Evolutionary conservation across 2,329 filamentous ascomycete species (phyloP).

Genomic region (Penicillium paneum): DNA sequence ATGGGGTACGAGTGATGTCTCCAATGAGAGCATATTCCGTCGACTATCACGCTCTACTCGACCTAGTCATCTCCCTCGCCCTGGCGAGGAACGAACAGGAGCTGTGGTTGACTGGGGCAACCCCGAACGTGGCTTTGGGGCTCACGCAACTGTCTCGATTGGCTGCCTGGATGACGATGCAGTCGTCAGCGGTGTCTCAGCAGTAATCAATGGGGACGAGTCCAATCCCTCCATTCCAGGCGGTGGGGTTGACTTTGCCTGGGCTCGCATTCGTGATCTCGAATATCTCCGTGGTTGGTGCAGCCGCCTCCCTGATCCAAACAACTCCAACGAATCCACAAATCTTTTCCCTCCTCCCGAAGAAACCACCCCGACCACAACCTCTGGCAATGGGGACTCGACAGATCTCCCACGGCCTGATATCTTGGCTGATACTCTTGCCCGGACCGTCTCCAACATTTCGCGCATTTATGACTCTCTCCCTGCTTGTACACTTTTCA

Average conservation of each 20-base stretch:
- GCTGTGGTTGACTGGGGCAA: slow-evolving; percentile 87
- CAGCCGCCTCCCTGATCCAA: slow-evolving; percentile 48
- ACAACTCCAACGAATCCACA: slow-evolving; percentile 42
- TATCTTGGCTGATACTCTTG: slow-evolving; percentile 46
- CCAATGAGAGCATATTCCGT: slow-evolving; percentile 84
- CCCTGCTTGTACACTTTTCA: slow-evolving; percentile 58
- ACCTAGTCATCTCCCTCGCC: slow-evolving; percentile 35
- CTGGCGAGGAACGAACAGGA: slow-evolving; percentile 38
- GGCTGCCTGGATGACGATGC: slow-evolving; percentile 57
- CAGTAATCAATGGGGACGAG: slow-evolving; percentile 50
- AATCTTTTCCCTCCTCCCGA: slow-evolving; percentile 26
- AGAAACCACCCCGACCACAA: slow-evolving; percentile 20
- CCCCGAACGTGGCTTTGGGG: slow-evolving; percentile 60
- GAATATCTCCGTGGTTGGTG: slow-evolving; percentile 61
- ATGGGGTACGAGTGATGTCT: slow-evolving; percentile 78
- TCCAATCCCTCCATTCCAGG: slow-evolving; percentile 44
- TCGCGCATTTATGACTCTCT: slow-evolving; percentile 53
- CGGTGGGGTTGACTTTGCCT: slow-evolving; percentile 60
- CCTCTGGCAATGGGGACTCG: slow-evolving; percentile 4
- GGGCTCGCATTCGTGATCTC: slow-evolving; percentile 61
- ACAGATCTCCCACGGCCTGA: slow-evolving; percentile 11
- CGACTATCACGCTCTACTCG: slow-evolving; percentile 62
- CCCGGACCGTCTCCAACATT: slow-evolving; percentile 52
- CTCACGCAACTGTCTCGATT: slow-evolving; percentile 54
- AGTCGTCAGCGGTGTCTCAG: slow-evolving; percentile 56